Percentiles rank a stretch among this genome's conserved stretches.
These are phyloP conservation scores for Candida tetrigidarum DNA, from an alignment of 1,139 yeast species.

Conservation along the genomic window DNA sequence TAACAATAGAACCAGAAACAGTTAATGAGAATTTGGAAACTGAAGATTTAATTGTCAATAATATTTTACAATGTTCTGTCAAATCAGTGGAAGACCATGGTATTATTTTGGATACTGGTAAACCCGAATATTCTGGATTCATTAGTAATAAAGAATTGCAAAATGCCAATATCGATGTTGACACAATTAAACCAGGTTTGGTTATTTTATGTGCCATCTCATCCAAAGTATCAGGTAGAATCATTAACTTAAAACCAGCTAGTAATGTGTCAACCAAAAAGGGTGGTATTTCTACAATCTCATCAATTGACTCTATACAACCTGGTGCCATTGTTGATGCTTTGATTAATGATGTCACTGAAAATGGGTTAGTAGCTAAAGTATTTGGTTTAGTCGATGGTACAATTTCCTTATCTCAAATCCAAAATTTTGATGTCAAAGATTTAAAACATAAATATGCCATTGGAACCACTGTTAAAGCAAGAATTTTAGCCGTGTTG, in stretches of 20 bases:
- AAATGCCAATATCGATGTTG: conserved; percentile 25
- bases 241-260: conserved; percentile 59
- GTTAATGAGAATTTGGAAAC: conserved; percentile 65
- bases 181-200: conserved; percentile 33
- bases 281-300: conserved; percentile 54
- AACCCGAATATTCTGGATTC: conserved; percentile 63
- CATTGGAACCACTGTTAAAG: conserved; percentile 67
- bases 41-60: conserved; percentile 68
- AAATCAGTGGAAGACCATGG: conserved; percentile 92
- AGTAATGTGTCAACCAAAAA: conserved; percentile 38
- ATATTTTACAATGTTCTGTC: conserved; percentile 75
- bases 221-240: conserved; percentile 56
- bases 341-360: conserved; percentile 59
- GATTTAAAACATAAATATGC: conserved; percentile 64
- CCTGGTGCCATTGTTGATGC: conserved; percentile 88
- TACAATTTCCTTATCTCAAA: conserved; percentile 69
- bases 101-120: conserved; percentile 73
- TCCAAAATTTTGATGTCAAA: conserved; percentile 50
- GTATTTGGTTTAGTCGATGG: conserved; percentile 79
- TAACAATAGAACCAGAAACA: conserved; percentile 74
- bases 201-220: conserved; percentile 56
- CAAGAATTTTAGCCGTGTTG: conserved; percentile 70
- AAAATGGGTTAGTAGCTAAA: conserved; percentile 67
- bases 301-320: conserved; percentile 75
- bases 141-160: conserved; percentile 68